Evolutionary conservation across 2,329 filamentous ascomycete species (phyloP).

Genomic region (Emergomyces africanus): DNA sequence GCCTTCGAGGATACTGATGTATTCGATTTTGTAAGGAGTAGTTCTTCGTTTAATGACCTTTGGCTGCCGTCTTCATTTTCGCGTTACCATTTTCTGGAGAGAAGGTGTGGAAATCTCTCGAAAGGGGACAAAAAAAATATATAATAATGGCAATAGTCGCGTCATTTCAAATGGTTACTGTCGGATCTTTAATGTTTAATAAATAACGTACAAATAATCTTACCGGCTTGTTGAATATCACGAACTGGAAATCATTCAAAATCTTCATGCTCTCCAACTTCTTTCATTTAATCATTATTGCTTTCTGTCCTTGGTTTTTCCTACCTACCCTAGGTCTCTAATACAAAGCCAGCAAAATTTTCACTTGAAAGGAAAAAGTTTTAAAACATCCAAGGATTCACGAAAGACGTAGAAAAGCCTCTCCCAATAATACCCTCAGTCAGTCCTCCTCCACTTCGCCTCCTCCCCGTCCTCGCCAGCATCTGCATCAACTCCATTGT

Average conservation of each 20-base stretch:
- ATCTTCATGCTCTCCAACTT: conserved; percentile 1
- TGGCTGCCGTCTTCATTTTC: too few species aligned
- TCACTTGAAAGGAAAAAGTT: neutral
- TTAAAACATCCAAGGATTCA: neutral
- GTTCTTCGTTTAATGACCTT: too few species aligned
- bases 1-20: neutral
- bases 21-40: neutral
- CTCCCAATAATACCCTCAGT: conserved; percentile 2
- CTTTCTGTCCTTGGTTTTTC: neutral
- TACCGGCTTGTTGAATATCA: too few species aligned
- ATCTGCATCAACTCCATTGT: conserved; percentile 18
- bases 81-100: too few species aligned
- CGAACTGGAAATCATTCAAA: neutral
- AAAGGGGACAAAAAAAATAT: too few species aligned
- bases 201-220: too few species aligned
- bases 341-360: neutral
- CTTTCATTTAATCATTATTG: neutral
- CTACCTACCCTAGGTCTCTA: neutral
- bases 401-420: too few species aligned
- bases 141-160: too few species aligned
- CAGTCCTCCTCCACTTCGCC: conserved; percentile 43
- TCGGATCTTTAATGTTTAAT: too few species aligned
- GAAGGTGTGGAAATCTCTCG: too few species aligned
- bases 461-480: conserved; percentile 25
- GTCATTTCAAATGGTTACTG: too few species aligned